Conservation (phyloP, 108 stramenopile species). For the Cyclotella baltica region DNA sequence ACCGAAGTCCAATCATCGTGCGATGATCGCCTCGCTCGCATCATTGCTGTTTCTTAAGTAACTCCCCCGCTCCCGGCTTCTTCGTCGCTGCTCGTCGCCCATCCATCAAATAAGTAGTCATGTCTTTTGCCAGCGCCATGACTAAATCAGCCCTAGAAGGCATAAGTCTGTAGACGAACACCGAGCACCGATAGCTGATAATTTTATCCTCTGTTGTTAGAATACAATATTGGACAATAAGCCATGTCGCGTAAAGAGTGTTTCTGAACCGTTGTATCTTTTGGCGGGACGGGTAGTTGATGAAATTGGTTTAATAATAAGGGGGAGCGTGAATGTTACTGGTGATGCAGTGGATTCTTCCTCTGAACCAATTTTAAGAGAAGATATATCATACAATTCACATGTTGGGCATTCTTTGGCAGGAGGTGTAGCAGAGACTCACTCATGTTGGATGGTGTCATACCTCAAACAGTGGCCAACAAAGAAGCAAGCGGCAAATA, state of each 20-base stretch:
- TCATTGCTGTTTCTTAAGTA: too few species aligned
- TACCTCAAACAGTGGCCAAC: constrained; percentile 58
- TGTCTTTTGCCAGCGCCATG: too few species aligned
- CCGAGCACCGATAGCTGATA: too few species aligned
- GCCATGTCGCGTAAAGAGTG: constrained; percentile 48
- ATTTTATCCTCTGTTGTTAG: constrained; percentile 30
- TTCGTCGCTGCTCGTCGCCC: too few species aligned
- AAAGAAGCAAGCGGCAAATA: constrained; percentile 7
- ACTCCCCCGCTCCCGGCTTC: too few species aligned
- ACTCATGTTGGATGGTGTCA: constrained; percentile 72
- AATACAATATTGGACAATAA: constrained; percentile 31
- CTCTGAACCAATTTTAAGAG: neutral
- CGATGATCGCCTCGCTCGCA: too few species aligned
- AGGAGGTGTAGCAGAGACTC: constrained; percentile 78
- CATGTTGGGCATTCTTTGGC: constrained; percentile 81
- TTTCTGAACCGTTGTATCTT: constrained; percentile 66
- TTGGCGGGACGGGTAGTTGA: constrained; percentile 64
- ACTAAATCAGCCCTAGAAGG: too few species aligned
- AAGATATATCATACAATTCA: constrained; percentile 63
- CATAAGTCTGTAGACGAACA: too few species aligned
- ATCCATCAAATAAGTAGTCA: too few species aligned
- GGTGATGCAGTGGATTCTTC: neutral
- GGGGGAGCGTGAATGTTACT: neutral
- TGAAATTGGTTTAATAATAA: constrained; percentile 20
- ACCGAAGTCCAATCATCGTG: too few species aligned